phyloP scores from a whole-genome alignment of 345 rosid genomes.

The Bretschneidera sinensis region DNA sequence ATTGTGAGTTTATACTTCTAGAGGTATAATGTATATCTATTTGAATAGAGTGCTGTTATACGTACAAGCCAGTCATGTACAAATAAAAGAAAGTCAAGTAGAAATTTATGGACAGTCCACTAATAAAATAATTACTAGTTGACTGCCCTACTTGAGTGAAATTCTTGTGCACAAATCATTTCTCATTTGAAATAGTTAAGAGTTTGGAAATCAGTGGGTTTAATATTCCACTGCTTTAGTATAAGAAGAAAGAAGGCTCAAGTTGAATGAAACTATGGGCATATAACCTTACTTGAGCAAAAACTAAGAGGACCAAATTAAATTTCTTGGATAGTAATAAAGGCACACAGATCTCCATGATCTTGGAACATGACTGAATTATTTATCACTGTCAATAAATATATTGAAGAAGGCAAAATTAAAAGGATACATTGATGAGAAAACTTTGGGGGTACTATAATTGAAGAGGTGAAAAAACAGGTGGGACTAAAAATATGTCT shows the following conservation, averaged over 20 bases:
- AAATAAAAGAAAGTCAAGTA: no score
- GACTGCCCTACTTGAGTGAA: no score
- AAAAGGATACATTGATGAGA: neutral
- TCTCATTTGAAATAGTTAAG: no score
- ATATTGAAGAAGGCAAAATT: neutral
- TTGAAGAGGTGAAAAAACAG: constrained; percentile 10
- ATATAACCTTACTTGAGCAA: neutral
- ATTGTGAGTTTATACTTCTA: no score
- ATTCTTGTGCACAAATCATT: no score
- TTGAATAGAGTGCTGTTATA: no score
- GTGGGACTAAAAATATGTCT: neutral
- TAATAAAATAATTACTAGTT: no score
- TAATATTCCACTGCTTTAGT: neutral
- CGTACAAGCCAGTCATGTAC: no score
- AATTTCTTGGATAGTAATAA: constrained; percentile 25
- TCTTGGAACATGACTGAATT: constrained; percentile 13
- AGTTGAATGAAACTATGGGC: constrained; percentile 1
- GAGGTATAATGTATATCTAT: no score
- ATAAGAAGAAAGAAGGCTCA: neutral
- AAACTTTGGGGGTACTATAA: constrained; percentile 4
- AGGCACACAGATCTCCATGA: constrained; percentile 33
- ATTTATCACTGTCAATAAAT: constrained; percentile 21
- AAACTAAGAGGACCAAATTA: neutral
- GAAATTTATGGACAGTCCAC: no score
- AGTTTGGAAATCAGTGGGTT: neutral